Percentiles rank a stretch among this genome's conserved stretches.
Conservation (phyloP, 129 eudicot genomes). For the Lactuca saligna region DNA sequence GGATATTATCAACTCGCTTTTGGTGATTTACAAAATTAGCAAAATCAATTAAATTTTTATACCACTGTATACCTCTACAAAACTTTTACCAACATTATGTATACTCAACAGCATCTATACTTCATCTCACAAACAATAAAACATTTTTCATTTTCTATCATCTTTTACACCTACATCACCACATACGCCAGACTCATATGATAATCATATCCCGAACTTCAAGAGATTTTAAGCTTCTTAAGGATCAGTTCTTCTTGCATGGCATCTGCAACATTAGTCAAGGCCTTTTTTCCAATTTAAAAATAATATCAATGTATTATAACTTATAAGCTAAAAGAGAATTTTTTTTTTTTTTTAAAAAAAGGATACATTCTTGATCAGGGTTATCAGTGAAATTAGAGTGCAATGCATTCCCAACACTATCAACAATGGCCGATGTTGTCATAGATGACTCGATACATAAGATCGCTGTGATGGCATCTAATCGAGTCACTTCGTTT, state of each 20-base stretch:
- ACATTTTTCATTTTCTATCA: too few species aligned
- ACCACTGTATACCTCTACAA: too few species aligned
- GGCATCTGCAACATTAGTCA: conserved; percentile 59
- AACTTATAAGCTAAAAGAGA: neutral
- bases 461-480: conserved; percentile 86
- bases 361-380: conserved; percentile 91
- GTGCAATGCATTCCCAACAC: conserved; percentile 89
- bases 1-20: too few species aligned
- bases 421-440: conserved; percentile 89
- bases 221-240: conserved; percentile 46
- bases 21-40: neutral
- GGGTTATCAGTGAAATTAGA: conserved; percentile 87
- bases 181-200: conserved; percentile 19
- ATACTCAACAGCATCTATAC: too few species aligned
- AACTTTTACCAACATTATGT: too few species aligned
- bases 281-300: conserved; percentile 27
- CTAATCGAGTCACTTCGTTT: conserved; percentile 76
- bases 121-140: too few species aligned
- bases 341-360: too few species aligned
- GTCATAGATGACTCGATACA: conserved; percentile 99
- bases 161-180: neutral
- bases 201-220: conserved; percentile 28
- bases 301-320: too few species aligned
- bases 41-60: neutral
- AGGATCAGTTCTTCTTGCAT: conserved; percentile 76